Evolutionary conservation across 176 grass and related monocot species (phyloP), one percentile per base, ranked within the genome.

Genomic region (Alloteropsis semialata): DNA sequence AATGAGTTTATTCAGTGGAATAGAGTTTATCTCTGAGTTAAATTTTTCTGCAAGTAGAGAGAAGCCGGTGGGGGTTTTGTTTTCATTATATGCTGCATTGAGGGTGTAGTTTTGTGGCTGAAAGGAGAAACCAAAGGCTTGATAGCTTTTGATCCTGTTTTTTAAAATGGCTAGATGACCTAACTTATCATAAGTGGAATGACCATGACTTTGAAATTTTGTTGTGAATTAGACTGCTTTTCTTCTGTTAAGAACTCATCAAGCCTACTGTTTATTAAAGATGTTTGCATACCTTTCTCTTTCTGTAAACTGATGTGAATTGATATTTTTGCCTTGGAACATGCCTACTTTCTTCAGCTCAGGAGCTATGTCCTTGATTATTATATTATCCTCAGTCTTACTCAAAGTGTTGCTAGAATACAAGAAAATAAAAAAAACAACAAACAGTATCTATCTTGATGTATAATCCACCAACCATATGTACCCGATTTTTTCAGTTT

Each of bases 301-400:
- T 48, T 30, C 25, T 56, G 41, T 60, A 60, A 18, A 25, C 56
- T 65, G 17, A 2, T 60, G 58, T 67, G 15, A 39, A 29, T 41
- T 69, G 8, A 6, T 11, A 0, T 50, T 60, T 34, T 69, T 61
- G 17, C 34, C 42, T 82, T 76, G n/a, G 75, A 8, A 41, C 56
- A 10, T 50, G 17, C 1, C 30, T 82, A 39, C 43, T 76, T 61
- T 51, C 17, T 61, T 50, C 62, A 69, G 19, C 6, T 17, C 11
- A 19, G 53, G n/a, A 43, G 18, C 62, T 76, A 39, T 33, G 14
- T 34, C 63, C 18, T 45, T 85, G 3, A n/a, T 79, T 43, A 0
- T 34, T 76, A 58, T 63, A 42, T 36, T 27, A 76, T 42, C n/a
- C 30, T 65, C 34, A 83, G 71, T 54, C 55, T 32, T 84, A 7